Evolutionary conservation across 2,329 filamentous ascomycete genomes (phyloP).

Genomic region (Penicillium sp.): DNA sequence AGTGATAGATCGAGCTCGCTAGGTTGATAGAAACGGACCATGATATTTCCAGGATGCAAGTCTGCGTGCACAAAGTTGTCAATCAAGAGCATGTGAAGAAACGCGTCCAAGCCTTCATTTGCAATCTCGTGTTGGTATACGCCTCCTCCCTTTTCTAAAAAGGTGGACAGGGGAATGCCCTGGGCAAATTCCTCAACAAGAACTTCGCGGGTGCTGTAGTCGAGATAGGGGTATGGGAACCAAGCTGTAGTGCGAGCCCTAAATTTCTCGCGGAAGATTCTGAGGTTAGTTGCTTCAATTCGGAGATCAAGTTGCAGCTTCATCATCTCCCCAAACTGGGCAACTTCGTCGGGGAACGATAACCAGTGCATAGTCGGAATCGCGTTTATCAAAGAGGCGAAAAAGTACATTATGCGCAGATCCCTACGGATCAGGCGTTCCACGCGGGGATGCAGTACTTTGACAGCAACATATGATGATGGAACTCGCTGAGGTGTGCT

Average conservation of each 20-base stretch:
- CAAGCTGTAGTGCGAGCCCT: conserved; percentile 87
- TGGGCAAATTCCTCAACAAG: conserved; percentile 95
- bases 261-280: conserved; percentile 88
- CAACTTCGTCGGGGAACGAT: conserved; percentile 90
- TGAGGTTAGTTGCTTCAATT: conserved; percentile 89
- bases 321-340: conserved; percentile 98
- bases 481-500: conserved; percentile 83
- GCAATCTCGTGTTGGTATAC: conserved; percentile 94
- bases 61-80: conserved; percentile 99
- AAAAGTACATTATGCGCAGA: conserved; percentile 90
- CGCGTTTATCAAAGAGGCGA: conserved; percentile 79
- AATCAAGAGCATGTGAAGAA: conserved; percentile 92
- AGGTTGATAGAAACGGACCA: conserved; percentile 96
- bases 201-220: conserved; percentile 90
- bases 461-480: conserved; percentile 91
- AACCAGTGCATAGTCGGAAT: conserved; percentile 98
- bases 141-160: conserved; percentile 88
- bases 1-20: conserved; percentile 70
- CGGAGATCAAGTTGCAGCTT: conserved; percentile 92
- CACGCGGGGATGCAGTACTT: conserved; percentile 90
- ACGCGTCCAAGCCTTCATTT: conserved; percentile 92
- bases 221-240: conserved; percentile 93
- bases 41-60: conserved; percentile 96
- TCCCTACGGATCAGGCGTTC: conserved; percentile 90
- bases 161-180: conserved; percentile 87